Evolutionary conservation across 345 rosid species (phyloP), one percentile per base, ranked within the genome.

Genomic region (Syzygium aqueum): DNA sequence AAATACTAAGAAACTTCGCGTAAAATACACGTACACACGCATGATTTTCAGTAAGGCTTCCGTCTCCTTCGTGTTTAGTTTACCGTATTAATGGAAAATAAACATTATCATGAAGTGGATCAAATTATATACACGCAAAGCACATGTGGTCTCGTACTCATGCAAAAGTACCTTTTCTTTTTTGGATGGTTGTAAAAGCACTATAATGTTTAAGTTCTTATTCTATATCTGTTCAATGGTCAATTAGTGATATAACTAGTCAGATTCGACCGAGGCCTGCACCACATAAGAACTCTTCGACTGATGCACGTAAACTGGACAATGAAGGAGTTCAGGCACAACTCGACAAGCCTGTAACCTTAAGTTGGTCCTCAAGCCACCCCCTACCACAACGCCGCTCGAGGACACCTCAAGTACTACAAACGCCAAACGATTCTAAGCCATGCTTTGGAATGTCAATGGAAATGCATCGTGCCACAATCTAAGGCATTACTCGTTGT

Each of bases 281-380:
- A 30, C 6, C 12, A 0, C 30, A 22, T 16, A 67, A 67, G 6
- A 67, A 67, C 23, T 67, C 78, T 67, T 67, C 0, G 3, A 15
- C 37, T 30, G 33, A 30, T 67, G 78, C 78, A 8, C 33, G 23
- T 33, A 67, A 30, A 67, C 33, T 16, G 43, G 78, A 30, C 3
- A 0, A 2, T 16, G 23, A 30, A 0, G 4, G 27, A 12, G 67
- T 61, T 61, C 1, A n/a, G 8, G 17, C 17, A 61, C 4, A 0
- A n/a, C n/a, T 15, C 67, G 13, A 11, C 2, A 61, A 15, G 3
- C n/a, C 28, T 11, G 17, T n/a, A 61, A n/a, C 30, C 67, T n/a
- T 61, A 7, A 8, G 67, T 28, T 13, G 28, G 67, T 61, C 67
- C 12, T 5, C 65, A 59, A 59, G 65, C 65, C 65, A 2, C 30